Conservation (phyloP, 164 flowering plant genomes). For the Magnolia sinica region DNA sequence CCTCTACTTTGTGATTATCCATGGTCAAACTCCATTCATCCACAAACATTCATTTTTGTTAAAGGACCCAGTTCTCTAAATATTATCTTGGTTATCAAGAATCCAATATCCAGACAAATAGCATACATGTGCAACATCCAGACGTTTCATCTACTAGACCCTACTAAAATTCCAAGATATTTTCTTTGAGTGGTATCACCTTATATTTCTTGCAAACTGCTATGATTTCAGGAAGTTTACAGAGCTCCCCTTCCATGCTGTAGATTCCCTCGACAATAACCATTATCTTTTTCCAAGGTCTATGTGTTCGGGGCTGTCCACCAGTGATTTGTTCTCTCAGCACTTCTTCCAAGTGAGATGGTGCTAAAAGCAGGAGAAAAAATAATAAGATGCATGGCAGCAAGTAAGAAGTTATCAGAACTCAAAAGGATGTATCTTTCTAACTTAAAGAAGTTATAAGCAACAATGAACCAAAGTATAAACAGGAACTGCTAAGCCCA, state of each 20-base stretch:
- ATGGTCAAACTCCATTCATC: no score
- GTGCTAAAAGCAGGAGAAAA: slow-evolving; percentile 39
- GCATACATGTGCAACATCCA: no score
- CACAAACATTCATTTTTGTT: no score
- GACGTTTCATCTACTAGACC: no score
- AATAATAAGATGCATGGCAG: neutral
- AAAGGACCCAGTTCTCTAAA: no score
- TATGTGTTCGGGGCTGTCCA: slow-evolving; percentile 88
- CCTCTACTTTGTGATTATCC: no score
- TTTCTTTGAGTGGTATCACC: slow-evolving; percentile 30
- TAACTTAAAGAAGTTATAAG: neutral
- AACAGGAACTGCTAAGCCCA: no score
- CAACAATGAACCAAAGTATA: neutral
- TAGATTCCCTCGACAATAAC: slow-evolving; percentile 95
- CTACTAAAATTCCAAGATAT: no score
- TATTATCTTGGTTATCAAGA: no score
- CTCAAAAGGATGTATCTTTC: neutral
- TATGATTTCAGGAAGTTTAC: slow-evolving; percentile 92
- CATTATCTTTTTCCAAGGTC: slow-evolving; percentile 98
- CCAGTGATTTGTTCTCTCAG: slow-evolving; percentile 79
- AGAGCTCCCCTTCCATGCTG: slow-evolving; percentile 98
- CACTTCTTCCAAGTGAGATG: slow-evolving; percentile 87
- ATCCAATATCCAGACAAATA: no score
- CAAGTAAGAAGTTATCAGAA: neutral
- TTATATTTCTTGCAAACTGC: slow-evolving; percentile 54